phyloP scores from a whole-genome alignment of 2,329 filamentous ascomycete genomes.

The Aspergillus felis region DNA sequence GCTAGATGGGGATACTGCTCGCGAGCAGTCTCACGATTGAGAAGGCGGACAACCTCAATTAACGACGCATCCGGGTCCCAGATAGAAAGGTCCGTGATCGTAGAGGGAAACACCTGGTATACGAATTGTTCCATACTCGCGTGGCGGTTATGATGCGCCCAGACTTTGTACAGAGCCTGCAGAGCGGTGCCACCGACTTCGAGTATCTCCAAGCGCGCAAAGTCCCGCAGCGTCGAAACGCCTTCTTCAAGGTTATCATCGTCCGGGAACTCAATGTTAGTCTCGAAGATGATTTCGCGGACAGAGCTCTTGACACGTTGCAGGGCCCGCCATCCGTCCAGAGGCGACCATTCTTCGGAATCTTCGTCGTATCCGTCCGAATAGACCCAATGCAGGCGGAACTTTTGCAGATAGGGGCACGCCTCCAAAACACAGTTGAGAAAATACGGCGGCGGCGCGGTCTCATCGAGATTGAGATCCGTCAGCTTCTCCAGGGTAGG shows the following conservation, averaged over 20 bases:
- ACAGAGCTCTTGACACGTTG: not conserved
- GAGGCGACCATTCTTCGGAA: slow-evolving; percentile 1
- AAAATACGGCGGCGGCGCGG: slow-evolving; percentile 10
- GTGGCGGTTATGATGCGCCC: not conserved
- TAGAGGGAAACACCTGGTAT: not conserved
- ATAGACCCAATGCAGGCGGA: not conserved
- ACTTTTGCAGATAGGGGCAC: not conserved
- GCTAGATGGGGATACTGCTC: not conserved
- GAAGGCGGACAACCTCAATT: not conserved
- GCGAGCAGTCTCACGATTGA: not conserved
- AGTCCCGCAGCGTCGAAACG: not conserved
- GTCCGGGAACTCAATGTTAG: not conserved
- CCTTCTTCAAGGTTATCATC: not conserved
- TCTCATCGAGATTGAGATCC: slow-evolving; percentile 29
- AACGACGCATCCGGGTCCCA: not conserved
- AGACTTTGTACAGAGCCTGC: not conserved
- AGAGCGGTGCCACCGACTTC: not conserved
- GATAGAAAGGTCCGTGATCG: not conserved
- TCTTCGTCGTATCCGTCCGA: slow-evolving; percentile 3
- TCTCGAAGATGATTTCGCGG: slow-evolving; percentile 4
- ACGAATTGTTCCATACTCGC: not conserved
- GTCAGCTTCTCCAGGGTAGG: not conserved
- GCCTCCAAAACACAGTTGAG: not conserved
- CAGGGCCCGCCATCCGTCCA: slow-evolving; percentile 1
- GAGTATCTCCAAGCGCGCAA: not conserved